A percentile compares a stretch with the other conserved stretches of the same genome.
Conservation (phyloP, 352 stramenopile species). For the Phytopythium kandeliae region DNA sequence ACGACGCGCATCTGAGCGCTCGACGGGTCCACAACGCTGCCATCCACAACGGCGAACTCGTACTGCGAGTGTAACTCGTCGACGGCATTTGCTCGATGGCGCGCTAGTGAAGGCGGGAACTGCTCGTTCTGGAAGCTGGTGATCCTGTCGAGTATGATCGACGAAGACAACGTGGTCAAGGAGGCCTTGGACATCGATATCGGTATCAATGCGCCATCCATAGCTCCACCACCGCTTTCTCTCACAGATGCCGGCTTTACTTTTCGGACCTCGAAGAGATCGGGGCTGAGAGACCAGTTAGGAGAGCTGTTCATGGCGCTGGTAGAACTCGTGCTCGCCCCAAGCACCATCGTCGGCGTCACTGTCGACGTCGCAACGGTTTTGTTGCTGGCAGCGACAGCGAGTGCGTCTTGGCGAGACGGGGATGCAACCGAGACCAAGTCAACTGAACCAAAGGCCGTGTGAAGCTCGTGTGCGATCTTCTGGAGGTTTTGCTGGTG, state of each 20-base stretch:
- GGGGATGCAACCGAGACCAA: background rate
- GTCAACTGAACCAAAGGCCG: conserved; percentile 1
- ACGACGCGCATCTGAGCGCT: conserved; percentile 56
- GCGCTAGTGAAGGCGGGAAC: conserved; percentile 12
- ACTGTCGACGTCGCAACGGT: background rate
- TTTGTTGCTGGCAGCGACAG: background rate
- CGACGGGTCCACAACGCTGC: conserved; percentile 65
- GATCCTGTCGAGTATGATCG: conserved; percentile 1
- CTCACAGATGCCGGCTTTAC: background rate
- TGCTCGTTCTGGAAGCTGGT: conserved; percentile 15
- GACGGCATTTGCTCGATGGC: conserved; percentile 3
- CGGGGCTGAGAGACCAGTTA: conserved; percentile 2
- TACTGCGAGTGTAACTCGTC: conserved; percentile 11
- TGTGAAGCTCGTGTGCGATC: conserved; percentile 38
- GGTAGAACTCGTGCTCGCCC: background rate
- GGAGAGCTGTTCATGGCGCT: background rate
- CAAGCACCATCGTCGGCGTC: background rate
- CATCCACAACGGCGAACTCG: conserved; percentile 15
- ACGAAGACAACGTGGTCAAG: background rate
- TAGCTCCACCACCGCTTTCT: background rate
- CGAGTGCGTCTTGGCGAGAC: background rate
- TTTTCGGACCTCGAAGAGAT: conserved; percentile 14
- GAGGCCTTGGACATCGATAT: background rate
- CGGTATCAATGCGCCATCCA: background rate
- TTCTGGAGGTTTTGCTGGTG: conserved; percentile 46